These are phyloP conservation scores for Colletotrichum filicis DNA, from an alignment of 2,329 filamentous ascomycete genomes.

Conservation along the genomic window DNA sequence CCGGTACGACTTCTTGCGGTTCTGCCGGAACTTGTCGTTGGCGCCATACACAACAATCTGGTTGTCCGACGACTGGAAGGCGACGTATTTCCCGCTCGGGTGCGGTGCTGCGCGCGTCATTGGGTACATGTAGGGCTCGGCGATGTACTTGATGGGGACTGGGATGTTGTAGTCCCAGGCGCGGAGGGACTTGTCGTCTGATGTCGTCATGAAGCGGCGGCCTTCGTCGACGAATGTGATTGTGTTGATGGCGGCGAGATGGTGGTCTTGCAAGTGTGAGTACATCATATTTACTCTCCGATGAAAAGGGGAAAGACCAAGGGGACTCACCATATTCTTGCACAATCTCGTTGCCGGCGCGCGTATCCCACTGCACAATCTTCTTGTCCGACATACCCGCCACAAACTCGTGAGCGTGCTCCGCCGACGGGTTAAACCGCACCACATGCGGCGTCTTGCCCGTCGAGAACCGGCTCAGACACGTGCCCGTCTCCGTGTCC, in stretches of 20 bases:
- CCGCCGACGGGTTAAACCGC: conserved; percentile 86
- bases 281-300: not conserved
- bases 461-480: conserved; percentile 87
- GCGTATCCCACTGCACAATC: conserved; percentile 95
- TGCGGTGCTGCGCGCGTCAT: conserved; percentile 88
- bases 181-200: conserved; percentile 94
- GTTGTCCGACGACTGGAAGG: conserved; percentile 91
- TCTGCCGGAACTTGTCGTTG: conserved; percentile 95
- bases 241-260: conserved; percentile 97
- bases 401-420: conserved; percentile 87
- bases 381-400: conserved; percentile 99
- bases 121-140: conserved; percentile 97
- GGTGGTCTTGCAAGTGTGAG: conserved; percentile 72
- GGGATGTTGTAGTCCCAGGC: conserved; percentile 99
- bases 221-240: conserved; percentile 96
- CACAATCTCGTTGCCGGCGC: conserved; percentile 79
- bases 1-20: conserved; percentile 95
- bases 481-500: conserved; percentile 96
- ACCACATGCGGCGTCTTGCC: conserved; percentile 96
- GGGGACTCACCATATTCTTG: conserved; percentile 77
- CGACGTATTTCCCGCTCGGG: conserved; percentile 92
- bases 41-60: conserved; percentile 96
- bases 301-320: too few species aligned
- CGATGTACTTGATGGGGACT: conserved; percentile 98
- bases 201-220: conserved; percentile 96